phyloP scores from a whole-genome alignment of 2,329 filamentous ascomycete genomes.

The Alternaria metachromatica region DNA sequence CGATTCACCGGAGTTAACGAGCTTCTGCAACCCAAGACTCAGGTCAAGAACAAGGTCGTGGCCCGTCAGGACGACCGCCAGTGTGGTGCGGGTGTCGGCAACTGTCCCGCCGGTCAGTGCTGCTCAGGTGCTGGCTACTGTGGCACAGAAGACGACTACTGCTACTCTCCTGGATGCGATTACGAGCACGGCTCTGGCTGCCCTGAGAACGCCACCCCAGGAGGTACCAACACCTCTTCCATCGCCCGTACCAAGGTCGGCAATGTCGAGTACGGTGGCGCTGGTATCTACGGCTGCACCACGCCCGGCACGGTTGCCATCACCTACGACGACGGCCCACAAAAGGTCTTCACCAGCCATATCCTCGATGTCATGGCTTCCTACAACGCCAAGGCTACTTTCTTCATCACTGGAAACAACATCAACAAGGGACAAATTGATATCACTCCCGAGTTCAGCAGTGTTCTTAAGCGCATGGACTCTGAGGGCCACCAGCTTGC shows the following conservation, averaged over 20 bases:
- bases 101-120: constrained; percentile 44
- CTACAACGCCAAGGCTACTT: constrained; percentile 70
- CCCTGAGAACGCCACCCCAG: constrained; percentile 63
- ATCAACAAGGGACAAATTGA: constrained; percentile 64
- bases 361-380: constrained; percentile 66
- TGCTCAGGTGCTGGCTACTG: constrained; percentile 54
- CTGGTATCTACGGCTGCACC: constrained; percentile 63
- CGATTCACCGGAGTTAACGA: constrained; percentile 32
- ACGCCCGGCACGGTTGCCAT: constrained; percentile 65
- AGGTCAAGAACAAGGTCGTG: constrained; percentile 24
- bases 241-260: constrained; percentile 63
- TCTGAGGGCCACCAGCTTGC: constrained; percentile 66
- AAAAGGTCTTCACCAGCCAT: constrained; percentile 64
- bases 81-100: constrained; percentile 41
- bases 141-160: constrained; percentile 62
- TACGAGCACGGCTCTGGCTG: constrained; percentile 67
- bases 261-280: constrained; percentile 62
- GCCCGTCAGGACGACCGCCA: constrained; percentile 42
- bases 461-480: constrained; percentile 63
- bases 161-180: constrained; percentile 67
- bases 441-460: constrained; percentile 54
- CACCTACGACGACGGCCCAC: constrained; percentile 72
- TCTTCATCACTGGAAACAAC: constrained; percentile 69
- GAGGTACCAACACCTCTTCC: constrained; percentile 62
- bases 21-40: constrained; percentile 7